Percentiles rank a stretch among this genome's conserved stretches.
These are phyloP conservation scores for Sechiopsis laciniata DNA, from an alignment of 306 rosid genomes.

Conservation along the genomic window DNA sequence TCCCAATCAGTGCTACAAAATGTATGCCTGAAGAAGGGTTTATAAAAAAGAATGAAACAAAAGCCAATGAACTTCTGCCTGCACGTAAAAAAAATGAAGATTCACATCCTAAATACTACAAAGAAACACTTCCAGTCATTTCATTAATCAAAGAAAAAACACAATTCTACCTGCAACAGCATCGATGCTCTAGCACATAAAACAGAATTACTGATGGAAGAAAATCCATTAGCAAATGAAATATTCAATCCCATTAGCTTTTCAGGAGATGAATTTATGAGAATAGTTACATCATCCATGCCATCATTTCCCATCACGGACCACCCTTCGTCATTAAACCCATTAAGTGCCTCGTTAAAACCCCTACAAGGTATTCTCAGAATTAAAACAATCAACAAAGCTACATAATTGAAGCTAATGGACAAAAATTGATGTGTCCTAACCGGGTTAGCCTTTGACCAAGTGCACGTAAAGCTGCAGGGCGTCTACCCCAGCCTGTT, in stretches of 20 bases:
- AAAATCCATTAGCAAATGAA: conserved; percentile 72
- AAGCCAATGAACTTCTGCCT: conserved; percentile 9
- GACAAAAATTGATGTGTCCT: conserved; percentile 19
- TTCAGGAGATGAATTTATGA: conserved; percentile 82
- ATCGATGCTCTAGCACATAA: conserved; percentile 97
- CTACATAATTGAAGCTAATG: conserved; percentile 4
- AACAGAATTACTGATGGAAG: conserved; percentile 85
- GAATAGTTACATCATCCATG: conserved; percentile 83
- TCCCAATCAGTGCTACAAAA: too few species aligned
- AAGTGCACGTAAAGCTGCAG: conserved; percentile 84
- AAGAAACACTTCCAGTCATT: background rate
- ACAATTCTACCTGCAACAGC: conserved; percentile 75
- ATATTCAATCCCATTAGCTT: conserved; percentile 87
- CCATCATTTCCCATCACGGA: conserved; percentile 91
- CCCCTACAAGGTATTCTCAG: conserved; percentile 52
- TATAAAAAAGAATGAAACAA: background rate
- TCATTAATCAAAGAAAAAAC: background rate
- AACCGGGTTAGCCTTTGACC: conserved; percentile 91
- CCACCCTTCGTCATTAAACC: conserved; percentile 97
- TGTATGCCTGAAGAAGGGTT: background rate
- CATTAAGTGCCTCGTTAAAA: conserved; percentile 93
- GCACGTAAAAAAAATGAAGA: conserved; percentile 6
- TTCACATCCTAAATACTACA: background rate
- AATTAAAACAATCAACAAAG: conserved; percentile 25
- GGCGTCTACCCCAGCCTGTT: conserved; percentile 93